Conservation (phyloP, 2,329 filamentous ascomycete genomes). For the Fusarium sp. region DNA sequence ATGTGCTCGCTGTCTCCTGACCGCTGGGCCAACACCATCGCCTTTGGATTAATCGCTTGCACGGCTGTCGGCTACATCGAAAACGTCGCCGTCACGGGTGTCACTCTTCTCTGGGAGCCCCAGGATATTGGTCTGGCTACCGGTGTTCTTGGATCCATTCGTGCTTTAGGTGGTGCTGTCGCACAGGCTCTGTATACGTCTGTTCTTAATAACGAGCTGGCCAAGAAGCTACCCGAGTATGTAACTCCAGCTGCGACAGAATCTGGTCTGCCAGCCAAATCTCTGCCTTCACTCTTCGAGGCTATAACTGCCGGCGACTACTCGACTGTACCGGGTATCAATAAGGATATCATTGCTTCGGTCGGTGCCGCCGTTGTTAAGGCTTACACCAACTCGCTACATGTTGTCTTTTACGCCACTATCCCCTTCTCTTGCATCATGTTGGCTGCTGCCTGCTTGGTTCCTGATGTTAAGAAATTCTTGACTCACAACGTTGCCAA, state of each 20-base stretch:
- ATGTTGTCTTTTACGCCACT: constrained; percentile 59
- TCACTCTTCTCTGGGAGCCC: constrained; percentile 62
- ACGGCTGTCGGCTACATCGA: constrained; percentile 57
- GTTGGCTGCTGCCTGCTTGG: constrained; percentile 56
- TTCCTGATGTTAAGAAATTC: constrained; percentile 61
- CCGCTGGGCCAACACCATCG: constrained; percentile 51
- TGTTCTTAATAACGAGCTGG: constrained; percentile 56
- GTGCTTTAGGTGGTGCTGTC: constrained; percentile 59
- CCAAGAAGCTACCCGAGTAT: constrained; percentile 53
- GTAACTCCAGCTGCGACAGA: constrained; percentile 55
- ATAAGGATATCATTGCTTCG: constrained; percentile 52
- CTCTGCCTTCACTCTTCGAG: constrained; percentile 53
- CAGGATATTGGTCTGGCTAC: constrained; percentile 63
- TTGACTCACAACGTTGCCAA: constrained; percentile 62
- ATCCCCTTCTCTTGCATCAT: constrained; percentile 59
- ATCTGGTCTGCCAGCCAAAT: constrained; percentile 56
- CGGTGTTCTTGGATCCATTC: constrained; percentile 63
- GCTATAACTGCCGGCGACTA: constrained; percentile 54
- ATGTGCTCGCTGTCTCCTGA: constrained; percentile 50
- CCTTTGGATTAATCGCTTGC: constrained; percentile 53
- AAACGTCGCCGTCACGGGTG: constrained; percentile 59
- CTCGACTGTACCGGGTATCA: constrained; percentile 55
- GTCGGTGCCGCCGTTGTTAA: constrained; percentile 55
- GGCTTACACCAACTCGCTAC: constrained; percentile 62
- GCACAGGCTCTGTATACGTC: constrained; percentile 56